Evolutionary conservation across 2,329 filamentous ascomycete genomes (phyloP).

Genomic region (Passalora sequoiae): DNA sequence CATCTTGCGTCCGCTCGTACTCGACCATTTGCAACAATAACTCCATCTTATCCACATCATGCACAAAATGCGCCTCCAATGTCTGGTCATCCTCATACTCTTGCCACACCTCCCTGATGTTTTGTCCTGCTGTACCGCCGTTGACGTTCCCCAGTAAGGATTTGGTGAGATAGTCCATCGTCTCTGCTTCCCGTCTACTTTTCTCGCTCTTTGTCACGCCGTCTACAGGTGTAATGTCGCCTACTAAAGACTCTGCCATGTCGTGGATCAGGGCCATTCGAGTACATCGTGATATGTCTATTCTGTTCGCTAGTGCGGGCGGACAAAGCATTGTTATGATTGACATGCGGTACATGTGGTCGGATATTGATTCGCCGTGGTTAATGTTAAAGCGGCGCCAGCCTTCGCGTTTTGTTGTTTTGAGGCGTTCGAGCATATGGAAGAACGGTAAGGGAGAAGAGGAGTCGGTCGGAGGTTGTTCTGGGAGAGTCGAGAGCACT

Average conservation of each 20-base stretch:
- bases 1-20: conserved; percentile 71
- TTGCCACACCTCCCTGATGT: conserved; percentile 78
- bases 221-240: conserved; percentile 94
- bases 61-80: conserved; percentile 79
- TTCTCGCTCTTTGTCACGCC: conserved; percentile 82
- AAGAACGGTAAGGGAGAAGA: conserved; percentile 83
- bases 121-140: conserved; percentile 62
- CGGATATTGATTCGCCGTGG: conserved; percentile 79
- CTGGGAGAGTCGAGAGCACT: conserved; percentile 62
- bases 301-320: conserved; percentile 59
- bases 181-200: conserved; percentile 74
- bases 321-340: conserved; percentile 92
- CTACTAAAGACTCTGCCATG: conserved; percentile 92
- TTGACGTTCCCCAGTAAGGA: conserved; percentile 68
- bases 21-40: conserved; percentile 92
- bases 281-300: conserved; percentile 79
- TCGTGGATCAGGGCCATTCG: conserved; percentile 96
- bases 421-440: conserved; percentile 86
- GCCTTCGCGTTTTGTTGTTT: conserved; percentile 93
- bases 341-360: conserved; percentile 99
- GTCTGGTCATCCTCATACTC: conserved; percentile 91
- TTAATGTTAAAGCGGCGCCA: conserved; percentile 83
- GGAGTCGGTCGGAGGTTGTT: conserved; percentile 54
- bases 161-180: conserved; percentile 84
- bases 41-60: conserved; percentile 97